These are phyloP conservation scores for Emmonsia crescens DNA, from an alignment of 2,329 filamentous ascomycete genomes.

Conservation along the genomic window DNA sequence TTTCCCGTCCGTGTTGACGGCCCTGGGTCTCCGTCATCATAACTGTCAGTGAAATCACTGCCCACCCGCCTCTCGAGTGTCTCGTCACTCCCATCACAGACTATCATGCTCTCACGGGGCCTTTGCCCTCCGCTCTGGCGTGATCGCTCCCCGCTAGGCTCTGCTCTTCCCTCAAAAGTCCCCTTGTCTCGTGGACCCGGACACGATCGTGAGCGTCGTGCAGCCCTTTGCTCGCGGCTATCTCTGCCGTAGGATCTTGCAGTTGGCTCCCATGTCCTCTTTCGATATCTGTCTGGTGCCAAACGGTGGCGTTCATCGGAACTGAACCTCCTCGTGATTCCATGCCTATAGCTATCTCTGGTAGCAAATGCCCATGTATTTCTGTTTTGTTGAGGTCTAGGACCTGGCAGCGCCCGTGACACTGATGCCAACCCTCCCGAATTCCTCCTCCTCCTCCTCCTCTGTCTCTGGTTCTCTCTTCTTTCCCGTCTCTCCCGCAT, in stretches of 20 bases:
- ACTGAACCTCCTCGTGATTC: background rate
- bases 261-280: background rate
- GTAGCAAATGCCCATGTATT: background rate
- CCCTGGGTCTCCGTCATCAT: background rate
- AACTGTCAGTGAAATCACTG: background rate
- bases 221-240: background rate
- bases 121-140: background rate
- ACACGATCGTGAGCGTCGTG: background rate
- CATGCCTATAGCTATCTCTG: background rate
- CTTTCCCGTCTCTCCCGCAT: background rate
- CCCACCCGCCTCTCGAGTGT: background rate
- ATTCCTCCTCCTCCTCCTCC: background rate
- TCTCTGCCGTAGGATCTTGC: background rate
- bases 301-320: background rate
- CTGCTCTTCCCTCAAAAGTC: background rate
- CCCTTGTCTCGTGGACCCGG: background rate
- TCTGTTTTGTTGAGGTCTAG: background rate
- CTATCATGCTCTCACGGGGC: background rate
- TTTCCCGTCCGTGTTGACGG: background rate
- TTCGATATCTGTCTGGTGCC: background rate
- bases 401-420: background rate
- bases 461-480: background rate
- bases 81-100: slow-evolving; percentile 1
- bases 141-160: background rate
- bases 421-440: background rate